A percentile compares a stretch with the other conserved stretches of the same genome.
phyloP scores from a whole-genome alignment of 305 asterid species.

The Fraxinus floribunda region DNA sequence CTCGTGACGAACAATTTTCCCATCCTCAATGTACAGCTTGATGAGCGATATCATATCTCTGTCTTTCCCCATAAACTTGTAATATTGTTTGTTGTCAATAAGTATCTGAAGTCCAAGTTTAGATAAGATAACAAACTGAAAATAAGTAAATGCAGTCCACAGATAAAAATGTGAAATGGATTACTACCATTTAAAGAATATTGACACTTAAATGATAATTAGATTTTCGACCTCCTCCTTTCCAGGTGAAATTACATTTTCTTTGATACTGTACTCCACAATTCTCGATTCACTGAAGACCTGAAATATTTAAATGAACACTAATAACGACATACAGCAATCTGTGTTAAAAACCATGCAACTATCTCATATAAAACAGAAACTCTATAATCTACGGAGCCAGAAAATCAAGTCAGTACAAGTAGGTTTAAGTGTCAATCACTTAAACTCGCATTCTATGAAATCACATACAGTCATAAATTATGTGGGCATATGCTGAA shows the following conservation, averaged over 20 bases:
- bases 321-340: not conserved
- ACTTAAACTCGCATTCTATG: not conserved
- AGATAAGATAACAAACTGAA: slow-evolving; percentile 1
- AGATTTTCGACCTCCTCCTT: slow-evolving; percentile 52
- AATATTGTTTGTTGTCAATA: slow-evolving; percentile 76
- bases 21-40: slow-evolving; percentile 64
- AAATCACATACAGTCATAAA: not conserved
- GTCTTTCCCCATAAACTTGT: slow-evolving; percentile 75
- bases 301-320: slow-evolving; percentile 30
- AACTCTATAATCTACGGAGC: not conserved
- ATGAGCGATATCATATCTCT: slow-evolving; percentile 75
- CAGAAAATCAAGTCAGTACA: not conserved
- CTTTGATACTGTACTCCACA: slow-evolving; percentile 57
- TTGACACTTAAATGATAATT: not conserved
- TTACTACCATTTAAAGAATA: not conserved
- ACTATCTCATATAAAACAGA: not conserved
- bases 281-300: slow-evolving; percentile 79
- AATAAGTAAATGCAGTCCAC: not conserved
- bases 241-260: slow-evolving; percentile 57
- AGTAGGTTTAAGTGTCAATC: not conserved
- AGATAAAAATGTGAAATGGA: slow-evolving; percentile 1
- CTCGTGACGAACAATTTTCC: slow-evolving; percentile 75
- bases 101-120: slow-evolving; percentile 44
- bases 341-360: not conserved
- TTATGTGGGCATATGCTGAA: not conserved